Base-by-base conservation (phyloP, 768 basidiomycete genomes). In the Leccinellum rugosiceps region DNA sequence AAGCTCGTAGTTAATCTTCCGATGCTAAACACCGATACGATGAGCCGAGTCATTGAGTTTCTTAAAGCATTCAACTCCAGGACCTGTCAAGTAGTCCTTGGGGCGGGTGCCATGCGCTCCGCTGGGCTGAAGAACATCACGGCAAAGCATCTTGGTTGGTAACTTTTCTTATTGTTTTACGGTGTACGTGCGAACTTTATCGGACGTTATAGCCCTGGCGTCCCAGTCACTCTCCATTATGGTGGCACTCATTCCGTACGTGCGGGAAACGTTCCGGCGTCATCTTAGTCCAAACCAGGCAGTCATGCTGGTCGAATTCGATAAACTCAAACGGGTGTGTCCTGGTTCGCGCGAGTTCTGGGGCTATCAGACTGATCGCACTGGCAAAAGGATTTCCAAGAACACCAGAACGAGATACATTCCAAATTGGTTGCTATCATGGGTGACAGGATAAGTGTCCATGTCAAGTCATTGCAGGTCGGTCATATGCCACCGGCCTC, bases 371-470 rank as follows among this genome's bases (percentile, higher is more conserved):
- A 41, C 52, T 57, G 44, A 65, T 32, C n/a, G 43, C 21, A 34
- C 4, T 11, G 44, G 32, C 10, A 46, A 56, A 67, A 95, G 88
- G 97, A 98, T 73, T 98, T 90, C 68, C 96, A 98, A 80, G 97
- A 98, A 72, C 97, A 99, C 74, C 97, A 99, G 74, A 92, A 96
- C 68, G 97, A 98, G 78, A 98, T 99, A 53, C 96, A 98, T 72
- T 84, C 92, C 52, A 99, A 99, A 76, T 80, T 99, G 55, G 88
- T 99, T 58, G 91, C 93, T 44, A 99, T 98, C 75, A 99, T 99
- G 97, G 89, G 94, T 38, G 96, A 98, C 74, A 83, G 96, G 56
- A 77, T 98, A 46, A 83, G 78, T 63, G 86, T 88, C 1, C 96
- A 98, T 70, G 88, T 93, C 69, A 87, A 84, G 65, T 79, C 88